A percentile compares a stretch with the other conserved stretches of the same genome.
phyloP scores from a whole-genome alignment of 108 stramenopile species.

The Stephanodiscus minutulus region DNA sequence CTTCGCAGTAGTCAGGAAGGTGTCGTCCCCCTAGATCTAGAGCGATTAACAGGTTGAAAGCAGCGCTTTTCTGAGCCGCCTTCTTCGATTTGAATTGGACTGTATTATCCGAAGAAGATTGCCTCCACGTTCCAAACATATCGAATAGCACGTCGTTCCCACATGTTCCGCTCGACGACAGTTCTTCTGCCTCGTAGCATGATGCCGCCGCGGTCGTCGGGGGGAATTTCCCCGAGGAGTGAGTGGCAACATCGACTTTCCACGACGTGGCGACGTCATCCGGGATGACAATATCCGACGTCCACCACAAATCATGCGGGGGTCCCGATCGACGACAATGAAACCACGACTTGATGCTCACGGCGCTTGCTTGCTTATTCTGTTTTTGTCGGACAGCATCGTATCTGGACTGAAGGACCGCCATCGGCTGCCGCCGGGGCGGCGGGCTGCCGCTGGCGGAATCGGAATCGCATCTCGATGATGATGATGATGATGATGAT shows the following conservation, averaged over 20 bases:
- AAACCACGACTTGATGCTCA: constrained; percentile 31
- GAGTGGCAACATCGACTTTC: neutral
- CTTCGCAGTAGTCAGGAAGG: neutral
- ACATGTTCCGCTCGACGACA: neutral
- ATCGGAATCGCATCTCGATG: too few relatives aligned
- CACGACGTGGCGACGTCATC: neutral
- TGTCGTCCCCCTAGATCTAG: constrained; percentile 1
- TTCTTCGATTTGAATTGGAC: constrained; percentile 37
- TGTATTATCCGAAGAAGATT: neutral
- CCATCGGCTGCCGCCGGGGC: too few relatives aligned
- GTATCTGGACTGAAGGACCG: too few relatives aligned
- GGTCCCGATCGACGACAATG: neutral
- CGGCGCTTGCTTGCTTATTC: constrained; percentile 6
- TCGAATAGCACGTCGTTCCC: constrained; percentile 5
- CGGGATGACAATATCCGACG: constrained; percentile 5
- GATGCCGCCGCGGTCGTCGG: too few relatives aligned
- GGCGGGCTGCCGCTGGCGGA: too few relatives aligned
- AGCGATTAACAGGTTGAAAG: constrained; percentile 26
- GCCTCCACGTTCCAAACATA: constrained; percentile 12
- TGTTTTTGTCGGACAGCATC: constrained; percentile 8
- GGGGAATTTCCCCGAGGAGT: neutral
- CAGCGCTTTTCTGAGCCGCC: constrained; percentile 28
- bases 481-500: too few relatives aligned
- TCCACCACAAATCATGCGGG: constrained; percentile 19
- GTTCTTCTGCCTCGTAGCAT: neutral